Evolutionary conservation across 768 basidiomycete species (phyloP), one percentile per base, ranked within the genome.

Genomic region (Tylopilus plumbeoviolaceoides): DNA sequence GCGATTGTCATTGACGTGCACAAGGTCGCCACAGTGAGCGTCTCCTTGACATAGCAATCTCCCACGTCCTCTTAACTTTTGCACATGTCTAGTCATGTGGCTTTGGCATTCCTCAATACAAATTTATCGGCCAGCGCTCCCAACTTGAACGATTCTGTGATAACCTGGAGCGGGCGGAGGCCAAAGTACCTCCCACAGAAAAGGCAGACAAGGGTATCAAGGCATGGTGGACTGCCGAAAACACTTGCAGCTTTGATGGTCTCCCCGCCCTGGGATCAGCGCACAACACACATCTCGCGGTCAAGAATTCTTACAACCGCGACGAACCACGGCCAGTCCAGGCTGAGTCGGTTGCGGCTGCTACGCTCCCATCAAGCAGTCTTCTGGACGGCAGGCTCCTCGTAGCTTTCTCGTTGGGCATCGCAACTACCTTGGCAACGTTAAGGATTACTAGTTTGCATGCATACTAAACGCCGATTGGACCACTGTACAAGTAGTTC

Each of bases 1-100:
- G 74, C 78, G 31, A 82, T 87, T 57, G 71, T 84, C 48, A 61
- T 88, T 17, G 77, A 85, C 55, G 75, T 87, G 10, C 72, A 79
- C 64, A 81, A 80, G 70, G 82, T 85, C n/a, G 73, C 71, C 33
- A 71, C 73, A 0, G 78, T 78, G 48, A 52, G 75, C 63, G 38
- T 7, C 23, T 7, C 11, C 21, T 48, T 18, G 18, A 11, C 6
- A 15, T n/a, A 25, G n/a, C 7, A 18, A 33, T 4, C 28, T n/a
- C 4, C 18, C n/a, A n/a, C n/a, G n/a, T 17, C 14, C 3, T 44
- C 33, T 23, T 51, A 7, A 61, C 11, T 4, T 12, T 33, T 17
- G 2, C 9, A n/a, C 20, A 23, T 17, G n/a, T 18, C 23, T 55
- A 87, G 86, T 84, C 84, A 2, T 88, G 84, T 57, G 84, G 86